Evolutionary conservation across 768 basidiomycete genomes (phyloP), one percentile per base, ranked within the genome.

Genomic region (Obba rivulosa): DNA sequence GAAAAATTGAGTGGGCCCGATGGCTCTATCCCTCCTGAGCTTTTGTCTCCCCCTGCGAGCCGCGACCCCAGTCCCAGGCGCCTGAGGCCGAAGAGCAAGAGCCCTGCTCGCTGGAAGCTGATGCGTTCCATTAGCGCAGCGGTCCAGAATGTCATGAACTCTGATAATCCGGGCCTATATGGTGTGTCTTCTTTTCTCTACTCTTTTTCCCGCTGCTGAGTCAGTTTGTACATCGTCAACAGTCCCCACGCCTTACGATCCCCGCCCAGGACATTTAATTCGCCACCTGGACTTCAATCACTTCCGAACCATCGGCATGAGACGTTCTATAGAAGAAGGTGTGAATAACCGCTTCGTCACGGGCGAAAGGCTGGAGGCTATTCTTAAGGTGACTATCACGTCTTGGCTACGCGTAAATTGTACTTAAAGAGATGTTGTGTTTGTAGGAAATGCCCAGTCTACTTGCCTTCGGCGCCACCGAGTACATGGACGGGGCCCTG

Each of bases 401-500:
- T n/a, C 22, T 39, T 46, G 21, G 41, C 54, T 25, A 16, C 25
- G 13, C 46, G 52, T 36, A 23, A 46, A 54, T 40, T 43, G 23
- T 41, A 40, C 35, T 51, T 47, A 60, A 48, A 43, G 50, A 23
- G 39, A 34, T 28, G 39, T 41, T 10, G 8, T 41, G 44, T 31
- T 56, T 52, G 21, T 60, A 94, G 91, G 92, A 95, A 77, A 82
- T 85, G 69, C 90, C 92, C 0, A 92, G 92, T 55, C 71, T 98
- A 10, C 74, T 74, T 16, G 77, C 83, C 8, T 92, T 99, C 54
- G 94, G 94, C n/a, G 93, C 92, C 4, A 97, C 95, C 2, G 95
- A 99, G 65, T 99, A 97, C 63, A 97, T 99, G 90, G 95, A 99
- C 56, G 85, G 89, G 3, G 85, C 95, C 1, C 73, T 99, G 36